Percentiles rank a stretch among this genome's conserved stretches.
phyloP scores from a whole-genome alignment of 345 rosid species.

The Eucalyptus curtisii region DNA sequence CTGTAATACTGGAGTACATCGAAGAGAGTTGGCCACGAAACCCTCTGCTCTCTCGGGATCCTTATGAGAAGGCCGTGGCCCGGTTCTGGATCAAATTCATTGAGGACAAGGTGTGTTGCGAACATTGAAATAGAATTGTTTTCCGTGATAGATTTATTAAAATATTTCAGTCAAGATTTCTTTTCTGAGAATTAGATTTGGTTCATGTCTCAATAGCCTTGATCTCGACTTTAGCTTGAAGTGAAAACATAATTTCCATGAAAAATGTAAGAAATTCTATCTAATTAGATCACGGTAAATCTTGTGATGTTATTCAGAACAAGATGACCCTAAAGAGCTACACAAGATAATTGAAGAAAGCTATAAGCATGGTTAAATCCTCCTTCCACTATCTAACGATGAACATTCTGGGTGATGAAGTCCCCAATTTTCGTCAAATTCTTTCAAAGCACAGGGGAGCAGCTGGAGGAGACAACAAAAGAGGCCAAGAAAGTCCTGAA shows the following conservation, averaged over 20 bases:
- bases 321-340: background rate
- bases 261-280: background rate
- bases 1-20: constrained; percentile 13
- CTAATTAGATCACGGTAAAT: background rate
- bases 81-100: constrained; percentile 17
- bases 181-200: background rate
- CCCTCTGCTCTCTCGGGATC: constrained; percentile 12
- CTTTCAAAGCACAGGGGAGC: background rate
- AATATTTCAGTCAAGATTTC: background rate
- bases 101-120: constrained; percentile 10
- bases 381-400: background rate
- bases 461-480: background rate
- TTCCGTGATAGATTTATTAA: background rate
- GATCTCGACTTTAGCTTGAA: background rate
- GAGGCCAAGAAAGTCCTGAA: background rate
- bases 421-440: background rate
- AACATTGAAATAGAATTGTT: background rate
- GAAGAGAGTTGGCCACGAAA: constrained; percentile 17
- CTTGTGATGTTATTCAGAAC: background rate
- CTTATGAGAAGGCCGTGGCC: constrained; percentile 8
- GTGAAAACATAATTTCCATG: background rate
- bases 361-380: background rate
- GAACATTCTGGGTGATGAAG: background rate
- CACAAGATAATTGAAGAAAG: background rate
- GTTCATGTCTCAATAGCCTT: background rate